These are phyloP conservation scores for Chlorella sp. DNA, from an alignment of 139 green algal species.

Conservation along the genomic window DNA sequence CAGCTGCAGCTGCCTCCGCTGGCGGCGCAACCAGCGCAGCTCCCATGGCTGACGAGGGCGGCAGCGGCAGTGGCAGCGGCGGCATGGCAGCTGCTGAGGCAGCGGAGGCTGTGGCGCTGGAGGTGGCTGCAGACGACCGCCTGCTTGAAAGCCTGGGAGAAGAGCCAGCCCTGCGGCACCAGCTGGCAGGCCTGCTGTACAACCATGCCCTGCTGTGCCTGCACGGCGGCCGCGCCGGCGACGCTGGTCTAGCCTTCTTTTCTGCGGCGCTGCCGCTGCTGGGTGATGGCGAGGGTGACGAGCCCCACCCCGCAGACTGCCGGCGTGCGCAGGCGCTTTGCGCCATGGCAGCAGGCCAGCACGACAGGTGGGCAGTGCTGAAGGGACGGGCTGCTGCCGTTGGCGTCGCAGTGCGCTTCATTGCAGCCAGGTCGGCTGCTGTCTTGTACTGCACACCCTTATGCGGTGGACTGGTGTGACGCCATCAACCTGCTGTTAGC, in stretches of 20 bases:
- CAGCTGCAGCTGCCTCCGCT: not conserved
- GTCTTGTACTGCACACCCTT: too few species aligned
- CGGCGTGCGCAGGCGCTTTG: constrained; percentile 18
- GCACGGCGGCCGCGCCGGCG: not conserved
- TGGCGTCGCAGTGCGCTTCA: too few species aligned
- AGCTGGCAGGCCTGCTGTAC: constrained; percentile 24
- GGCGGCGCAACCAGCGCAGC: too few species aligned
- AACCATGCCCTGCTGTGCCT: constrained; percentile 21
- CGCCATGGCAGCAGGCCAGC: not conserved
- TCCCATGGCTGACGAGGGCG: too few species aligned
- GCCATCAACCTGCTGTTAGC: too few species aligned
- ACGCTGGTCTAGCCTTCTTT: constrained; percentile 4
- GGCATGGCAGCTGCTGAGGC: not conserved
- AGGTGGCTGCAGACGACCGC: constrained; percentile 24
- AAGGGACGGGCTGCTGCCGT: too few species aligned
- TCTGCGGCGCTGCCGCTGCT: not conserved
- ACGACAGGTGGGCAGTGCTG: not conserved
- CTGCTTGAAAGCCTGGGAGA: constrained; percentile 14
- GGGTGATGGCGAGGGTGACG: not conserved
- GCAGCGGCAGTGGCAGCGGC: not conserved
- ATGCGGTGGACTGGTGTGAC: too few species aligned
- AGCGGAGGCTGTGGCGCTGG: constrained; percentile 20
- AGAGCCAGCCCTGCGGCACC: not conserved
- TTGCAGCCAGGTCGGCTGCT: too few species aligned
- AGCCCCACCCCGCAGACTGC: not conserved